Conservation (phyloP, 257 asterid genomes). For the Osmanthus fragrans region DNA sequence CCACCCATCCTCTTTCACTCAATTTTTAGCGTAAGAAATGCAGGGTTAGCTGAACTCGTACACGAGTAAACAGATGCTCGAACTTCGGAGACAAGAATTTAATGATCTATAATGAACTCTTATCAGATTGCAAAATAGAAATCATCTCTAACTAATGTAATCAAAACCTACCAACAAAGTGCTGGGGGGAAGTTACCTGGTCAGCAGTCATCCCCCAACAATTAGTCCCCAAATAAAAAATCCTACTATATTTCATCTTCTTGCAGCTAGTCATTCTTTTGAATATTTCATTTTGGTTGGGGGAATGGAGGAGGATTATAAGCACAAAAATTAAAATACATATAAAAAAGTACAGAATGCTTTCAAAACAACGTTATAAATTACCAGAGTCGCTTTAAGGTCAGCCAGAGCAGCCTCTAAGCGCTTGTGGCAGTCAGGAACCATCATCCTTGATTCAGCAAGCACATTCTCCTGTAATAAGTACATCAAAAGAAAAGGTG, state of each 20-base stretch:
- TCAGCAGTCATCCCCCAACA: not conserved
- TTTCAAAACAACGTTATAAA: conserved; percentile 9
- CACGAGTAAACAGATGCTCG: not conserved
- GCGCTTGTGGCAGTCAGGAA: conserved; percentile 91
- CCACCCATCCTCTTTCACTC: not conserved
- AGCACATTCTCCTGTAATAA: conserved; percentile 74
- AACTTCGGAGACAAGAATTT: not conserved
- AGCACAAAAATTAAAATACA: conserved; percentile 11
- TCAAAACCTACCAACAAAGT: not conserved
- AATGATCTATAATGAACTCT: not conserved
- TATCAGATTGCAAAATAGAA: not conserved
- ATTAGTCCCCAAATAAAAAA: not conserved
- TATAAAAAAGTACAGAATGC: not conserved
- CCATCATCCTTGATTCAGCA: conserved; percentile 95
- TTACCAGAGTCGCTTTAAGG: conserved; percentile 72
- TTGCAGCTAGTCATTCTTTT: conserved; percentile 3
- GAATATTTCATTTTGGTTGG: not conserved
- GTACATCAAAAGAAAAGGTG: not conserved
- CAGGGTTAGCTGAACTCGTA: not conserved
- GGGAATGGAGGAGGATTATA: not conserved
- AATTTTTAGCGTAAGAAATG: not conserved
- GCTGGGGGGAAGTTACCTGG: not conserved
- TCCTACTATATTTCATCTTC: conserved; percentile 7
- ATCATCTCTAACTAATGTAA: not conserved
- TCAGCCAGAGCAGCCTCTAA: conserved; percentile 71